These are phyloP conservation scores for Vigna hirtella DNA, from an alignment of 306 rosid genomes.

Conservation along the genomic window DNA sequence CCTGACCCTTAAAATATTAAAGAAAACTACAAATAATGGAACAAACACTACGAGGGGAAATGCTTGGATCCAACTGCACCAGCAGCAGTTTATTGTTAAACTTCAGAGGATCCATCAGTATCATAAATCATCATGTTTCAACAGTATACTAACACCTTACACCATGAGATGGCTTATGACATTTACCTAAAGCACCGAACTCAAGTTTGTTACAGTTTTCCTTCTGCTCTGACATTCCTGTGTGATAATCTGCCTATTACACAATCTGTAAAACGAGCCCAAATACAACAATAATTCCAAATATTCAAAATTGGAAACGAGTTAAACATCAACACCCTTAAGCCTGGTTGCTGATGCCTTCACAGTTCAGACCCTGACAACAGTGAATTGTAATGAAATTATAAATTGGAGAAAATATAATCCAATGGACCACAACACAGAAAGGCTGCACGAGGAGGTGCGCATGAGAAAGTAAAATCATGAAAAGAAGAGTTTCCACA, in stretches of 20 bases:
- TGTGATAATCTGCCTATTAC: background rate
- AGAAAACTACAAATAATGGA: too few species aligned
- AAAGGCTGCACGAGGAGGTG: background rate
- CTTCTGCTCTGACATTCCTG: background rate
- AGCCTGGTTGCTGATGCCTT: background rate
- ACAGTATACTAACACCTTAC: background rate
- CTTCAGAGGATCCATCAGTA: background rate
- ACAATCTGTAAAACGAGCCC: background rate
- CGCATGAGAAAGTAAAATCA: conserved; percentile 25
- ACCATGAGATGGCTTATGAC: background rate
- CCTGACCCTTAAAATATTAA: too few species aligned
- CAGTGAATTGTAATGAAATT: background rate
- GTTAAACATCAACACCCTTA: background rate
- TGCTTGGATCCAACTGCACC: too few species aligned
- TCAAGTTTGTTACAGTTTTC: background rate
- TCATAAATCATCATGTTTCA: background rate
- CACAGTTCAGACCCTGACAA: background rate
- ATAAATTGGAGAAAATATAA: background rate
- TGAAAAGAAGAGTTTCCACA: background rate
- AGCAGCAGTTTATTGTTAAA: too few species aligned
- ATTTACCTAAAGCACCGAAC: background rate
- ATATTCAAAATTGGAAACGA: background rate
- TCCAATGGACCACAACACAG: background rate
- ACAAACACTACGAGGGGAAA: too few species aligned
- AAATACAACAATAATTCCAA: background rate